Evolutionary conservation across 306 rosid genomes (phyloP), one percentile per base, ranked within the genome.

Genomic region (Albizia julibrissin): DNA sequence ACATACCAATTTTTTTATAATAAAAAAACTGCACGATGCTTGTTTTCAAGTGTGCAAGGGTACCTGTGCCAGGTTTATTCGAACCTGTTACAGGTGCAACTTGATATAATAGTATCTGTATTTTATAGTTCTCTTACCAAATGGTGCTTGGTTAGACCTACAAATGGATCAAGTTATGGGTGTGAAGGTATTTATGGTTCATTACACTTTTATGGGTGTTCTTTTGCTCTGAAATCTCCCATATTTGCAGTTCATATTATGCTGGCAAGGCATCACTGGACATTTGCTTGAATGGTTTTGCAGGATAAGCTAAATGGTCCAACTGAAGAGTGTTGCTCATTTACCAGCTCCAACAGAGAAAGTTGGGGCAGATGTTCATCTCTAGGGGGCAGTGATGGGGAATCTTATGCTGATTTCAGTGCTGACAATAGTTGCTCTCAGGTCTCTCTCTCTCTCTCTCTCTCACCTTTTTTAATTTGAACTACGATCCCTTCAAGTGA

Each of bases 361-460:
- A 93, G 96, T 80, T 95, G 93, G 98, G 97, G 93, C 80, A 88
- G 94, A 86, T 94, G 98, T 88, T 92, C 97, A 69, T 90, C 97
- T 83, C 83, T 92, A 78, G 93, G 92, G 65, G 90, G 89, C 86
- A 89, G 91, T 82, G 98, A 89, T 77, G 97, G 86, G 72, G 99
- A 95, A 87, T 83, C 90, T 77, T 88, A 65, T 83, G 83, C 92
- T 75, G 96, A 81, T 75, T 86, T 88, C 71, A 69, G 75, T 65
- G 91, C 81, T 66, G 88, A 89, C 24, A 89, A 87, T 43, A 87
- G 76, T 73, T 78, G 79, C 76, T 79, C 89, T 78, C 94, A 88
- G 98, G 98, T 92, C 33, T 81, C 84, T 81, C 73, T 83, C 84
- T 88, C 84, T 80, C 83, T 81, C 81, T 44, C 78, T 79, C 85